phyloP scores from a whole-genome alignment of 352 stramenopile genomes.

The Phytophthora sp. region DNA sequence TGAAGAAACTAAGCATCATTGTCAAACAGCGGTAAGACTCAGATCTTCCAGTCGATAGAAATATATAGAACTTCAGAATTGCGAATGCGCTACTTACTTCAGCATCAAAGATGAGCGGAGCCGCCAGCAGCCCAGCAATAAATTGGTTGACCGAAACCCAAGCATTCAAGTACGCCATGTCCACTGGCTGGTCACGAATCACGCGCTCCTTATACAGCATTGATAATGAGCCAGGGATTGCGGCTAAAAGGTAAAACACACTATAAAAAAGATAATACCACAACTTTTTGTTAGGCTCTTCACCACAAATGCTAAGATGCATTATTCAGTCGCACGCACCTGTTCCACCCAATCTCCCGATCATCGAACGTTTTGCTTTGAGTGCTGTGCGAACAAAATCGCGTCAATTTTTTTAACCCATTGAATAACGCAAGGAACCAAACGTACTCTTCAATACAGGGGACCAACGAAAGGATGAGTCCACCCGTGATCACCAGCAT shows the following conservation, averaged over 20 bases:
- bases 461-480: conserved; percentile 78
- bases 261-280: conserved; percentile 31
- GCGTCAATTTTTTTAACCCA: conserved; percentile 5
- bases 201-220: conserved; percentile 89
- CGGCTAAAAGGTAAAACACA: conserved; percentile 80
- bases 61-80: neutral
- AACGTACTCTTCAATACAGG: conserved; percentile 78
- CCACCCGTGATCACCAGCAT: conserved; percentile 69
- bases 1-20: conserved; percentile 47
- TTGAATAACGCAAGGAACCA: neutral
- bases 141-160: conserved; percentile 90
- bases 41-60: conserved; percentile 1
- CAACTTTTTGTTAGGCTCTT: neutral
- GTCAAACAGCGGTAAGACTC: neutral
- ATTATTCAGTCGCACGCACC: conserved; percentile 40
- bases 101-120: conserved; percentile 83
- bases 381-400: conserved; percentile 43
- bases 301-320: neutral
- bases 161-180: conserved; percentile 88
- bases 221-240: conserved; percentile 76
- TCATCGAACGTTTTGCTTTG: conserved; percentile 69
- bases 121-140: conserved; percentile 77
- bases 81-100: conserved; percentile 38
- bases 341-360: conserved; percentile 83
- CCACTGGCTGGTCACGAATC: conserved; percentile 85